These are phyloP conservation scores for Fusarium acutatum DNA, from an alignment of 2,329 filamentous ascomycete genomes.

Conservation along the genomic window DNA sequence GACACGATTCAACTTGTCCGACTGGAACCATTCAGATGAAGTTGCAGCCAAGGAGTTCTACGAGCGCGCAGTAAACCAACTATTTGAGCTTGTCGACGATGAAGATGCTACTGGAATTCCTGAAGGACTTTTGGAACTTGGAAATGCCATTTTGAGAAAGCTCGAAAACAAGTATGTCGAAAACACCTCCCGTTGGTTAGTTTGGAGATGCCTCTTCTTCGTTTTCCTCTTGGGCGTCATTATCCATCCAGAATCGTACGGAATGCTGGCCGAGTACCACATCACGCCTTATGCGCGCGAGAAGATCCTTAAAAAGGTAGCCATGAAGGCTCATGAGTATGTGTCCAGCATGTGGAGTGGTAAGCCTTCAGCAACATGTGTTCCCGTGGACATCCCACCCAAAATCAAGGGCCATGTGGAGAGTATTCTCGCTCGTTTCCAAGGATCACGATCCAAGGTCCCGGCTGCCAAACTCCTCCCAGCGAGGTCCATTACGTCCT, in stretches of 20 bases:
- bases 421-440: slow-evolving; percentile 73
- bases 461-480: slow-evolving; percentile 69
- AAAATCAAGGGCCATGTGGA: slow-evolving; percentile 75
- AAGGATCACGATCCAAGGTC: slow-evolving; percentile 59
- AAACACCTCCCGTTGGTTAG: slow-evolving; percentile 81
- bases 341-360: slow-evolving; percentile 81
- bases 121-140: slow-evolving; percentile 82
- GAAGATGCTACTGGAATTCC: slow-evolving; percentile 86
- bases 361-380: slow-evolving; percentile 65
- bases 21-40: slow-evolving; percentile 80
- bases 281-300: slow-evolving; percentile 91
- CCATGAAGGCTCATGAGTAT: slow-evolving; percentile 79
- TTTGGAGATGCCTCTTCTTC: slow-evolving; percentile 92
- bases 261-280: slow-evolving; percentile 87
- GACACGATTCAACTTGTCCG: slow-evolving; percentile 74
- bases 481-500: slow-evolving; percentile 75
- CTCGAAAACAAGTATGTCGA: slow-evolving; percentile 77
- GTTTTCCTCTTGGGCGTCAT: slow-evolving; percentile 85
- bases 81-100: slow-evolving; percentile 89
- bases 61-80: slow-evolving; percentile 77
- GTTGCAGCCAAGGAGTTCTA: slow-evolving; percentile 90
- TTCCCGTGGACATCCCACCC: slow-evolving; percentile 59
- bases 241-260: slow-evolving; percentile 84
- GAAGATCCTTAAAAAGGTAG: slow-evolving; percentile 81
- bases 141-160: slow-evolving; percentile 82